Percentiles rank a stretch among this genome's conserved stretches.
Evolutionary conservation across 2,329 filamentous ascomycete genomes (phyloP).

Genomic region (Hypocrella siamensis): DNA sequence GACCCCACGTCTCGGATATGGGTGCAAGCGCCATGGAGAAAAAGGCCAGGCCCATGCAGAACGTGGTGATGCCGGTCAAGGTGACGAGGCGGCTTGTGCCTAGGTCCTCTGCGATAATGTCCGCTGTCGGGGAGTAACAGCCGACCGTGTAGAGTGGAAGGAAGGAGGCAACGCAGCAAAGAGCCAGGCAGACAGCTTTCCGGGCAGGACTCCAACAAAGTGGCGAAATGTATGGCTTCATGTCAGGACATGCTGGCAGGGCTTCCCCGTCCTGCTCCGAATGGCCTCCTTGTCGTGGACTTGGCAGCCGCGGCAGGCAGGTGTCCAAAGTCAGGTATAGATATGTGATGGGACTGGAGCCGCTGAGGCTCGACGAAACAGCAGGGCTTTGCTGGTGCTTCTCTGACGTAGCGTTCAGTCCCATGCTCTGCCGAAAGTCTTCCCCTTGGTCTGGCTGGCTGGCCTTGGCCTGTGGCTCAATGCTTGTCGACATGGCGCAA

Average conservation of each 20-base stretch:
- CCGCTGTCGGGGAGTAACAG: conserved; percentile 56
- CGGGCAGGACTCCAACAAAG: conserved; percentile 54
- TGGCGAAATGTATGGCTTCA: conserved; percentile 52
- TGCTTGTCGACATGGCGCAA: no score
- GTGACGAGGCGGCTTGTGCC: conserved; percentile 47
- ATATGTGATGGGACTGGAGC: conserved; percentile 16
- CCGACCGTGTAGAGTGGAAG: conserved; percentile 71
- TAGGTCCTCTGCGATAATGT: conserved; percentile 51
- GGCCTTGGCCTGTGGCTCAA: no score
- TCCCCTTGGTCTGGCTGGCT: no score
- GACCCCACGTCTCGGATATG: conserved; percentile 76
- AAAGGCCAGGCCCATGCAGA: conserved; percentile 65
- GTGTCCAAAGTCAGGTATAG: conserved; percentile 26
- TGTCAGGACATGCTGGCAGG: conserved; percentile 45
- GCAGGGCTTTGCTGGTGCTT: no score
- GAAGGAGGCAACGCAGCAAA: conserved; percentile 63
- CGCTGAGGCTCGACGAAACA: conserved; percentile 2
- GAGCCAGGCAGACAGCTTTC: conserved; percentile 54
- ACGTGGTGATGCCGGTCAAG: conserved; percentile 65
- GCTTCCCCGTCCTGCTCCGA: conserved; percentile 13
- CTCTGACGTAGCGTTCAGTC: no score
- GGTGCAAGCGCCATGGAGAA: conserved; percentile 82
- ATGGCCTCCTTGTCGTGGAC: conserved; percentile 4
- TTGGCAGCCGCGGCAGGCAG: conserved; percentile 15
- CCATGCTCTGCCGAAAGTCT: no score